Evolutionary conservation across 352 stramenopile species (phyloP), one percentile per base, ranked within the genome.

Genomic region (Pythium oligandrum): DNA sequence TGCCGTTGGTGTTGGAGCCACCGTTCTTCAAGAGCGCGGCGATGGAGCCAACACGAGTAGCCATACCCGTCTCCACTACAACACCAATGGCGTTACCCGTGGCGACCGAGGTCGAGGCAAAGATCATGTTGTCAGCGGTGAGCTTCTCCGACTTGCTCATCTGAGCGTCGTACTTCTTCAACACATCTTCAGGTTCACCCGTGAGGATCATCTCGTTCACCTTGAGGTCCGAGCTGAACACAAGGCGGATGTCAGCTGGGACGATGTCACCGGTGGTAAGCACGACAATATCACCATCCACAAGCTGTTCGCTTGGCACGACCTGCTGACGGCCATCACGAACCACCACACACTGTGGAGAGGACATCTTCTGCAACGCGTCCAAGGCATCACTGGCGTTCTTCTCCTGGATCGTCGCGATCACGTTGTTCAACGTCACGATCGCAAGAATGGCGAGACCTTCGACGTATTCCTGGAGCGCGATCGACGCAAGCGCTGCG

Each of bases 151-250:
- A 73, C 48, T 68, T 69, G 12, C 57, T 66, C 58, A 67, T 66
- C 34, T 75, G 60, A 1, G 66, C 68, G 53, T 89, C 72, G 36
- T 68, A 78, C 44, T 82, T 80, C 68, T 91, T 89, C 7, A 83
- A 53, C 45, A 89, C 78, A 48, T 86, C 90, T 40, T 90, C 66
- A 2, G 90, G 88, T 62, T 98, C 95, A 42, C 95, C 95, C 5
- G 95, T 98, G 4, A 98, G 73, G 55, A 88, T 96, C 59, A 91
- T 96, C 75, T 98, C 92, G 64, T 98, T 96, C 4, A 98, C 78
- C 57, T 91, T 84, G 37, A 90, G 78, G 50, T 88, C 69, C 0
- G 82, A 77, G 57, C 88, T 95, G 50, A 84, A 73, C 7, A 95
- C 68, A 4, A 98, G 75, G n/a, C 91, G 66, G 26, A 95, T 87